Base-by-base conservation (phyloP, 352 stramenopile genomes). In the Globisporangium alternatum region DNA sequence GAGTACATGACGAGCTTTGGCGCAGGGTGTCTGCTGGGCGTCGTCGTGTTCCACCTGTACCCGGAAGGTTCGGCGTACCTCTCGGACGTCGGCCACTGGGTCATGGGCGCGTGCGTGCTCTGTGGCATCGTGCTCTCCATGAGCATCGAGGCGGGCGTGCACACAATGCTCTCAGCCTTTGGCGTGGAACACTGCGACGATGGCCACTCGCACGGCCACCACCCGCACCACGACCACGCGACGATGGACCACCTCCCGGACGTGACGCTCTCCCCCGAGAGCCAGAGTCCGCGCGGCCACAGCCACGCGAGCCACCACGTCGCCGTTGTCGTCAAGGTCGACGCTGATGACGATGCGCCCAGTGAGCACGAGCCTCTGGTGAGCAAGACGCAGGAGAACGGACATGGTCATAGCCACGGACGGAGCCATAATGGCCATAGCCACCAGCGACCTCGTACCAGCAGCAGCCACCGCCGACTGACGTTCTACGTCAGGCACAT, bases 11-110 rank as follows among this genome's bases (percentile, higher is more conserved):
- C 62, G 44, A 70, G 59, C 65, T 70, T 70, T 41, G 65, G 30
- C 2, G 65, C 65, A 8, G 65, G 65, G 1, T 81, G 74, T 57
- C 54, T 81, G 55, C 44, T 81, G 10, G 74, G 67, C 15, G 74
- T 81, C 57, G 68, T 75, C 5, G 68, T 74, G 13, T 81, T 81
- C 49, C 74, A 78, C 60, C 54, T 81, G 52, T 76, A 74, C 30
- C 70, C 65, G 5, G 74, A 81, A 66, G 68, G 70, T 5, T 64
- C 68, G 7, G 62, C 60, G 54, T 76, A 81, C 58, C 15, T 78
- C 12, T 58, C 30, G 0, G 69, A 71, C 53, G 10, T 68, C n/a
- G 66, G 64, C 15, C 66, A 76, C 30, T 79, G 72, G 72, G 57
- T 79, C 56, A 67, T 66, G 44, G 72, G 72, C 15, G 58, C 60